phyloP scores from a whole-genome alignment of 2,329 filamentous ascomycete genomes.

The Boeremia lycopersici region DNA sequence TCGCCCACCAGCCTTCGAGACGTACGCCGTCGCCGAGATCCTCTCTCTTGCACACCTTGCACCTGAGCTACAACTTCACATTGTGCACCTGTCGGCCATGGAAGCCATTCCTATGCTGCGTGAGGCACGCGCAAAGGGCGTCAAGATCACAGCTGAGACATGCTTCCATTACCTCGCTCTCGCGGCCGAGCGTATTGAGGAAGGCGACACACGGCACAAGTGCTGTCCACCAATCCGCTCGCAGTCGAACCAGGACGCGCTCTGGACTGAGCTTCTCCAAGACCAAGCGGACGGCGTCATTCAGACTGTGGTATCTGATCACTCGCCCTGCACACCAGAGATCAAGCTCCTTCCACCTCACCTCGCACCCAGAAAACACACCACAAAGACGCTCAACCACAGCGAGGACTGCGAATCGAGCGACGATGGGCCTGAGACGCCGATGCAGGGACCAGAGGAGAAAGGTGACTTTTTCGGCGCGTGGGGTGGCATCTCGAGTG shows the following conservation, averaged over 20 bases:
- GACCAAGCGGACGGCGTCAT: slow-evolving; percentile 73
- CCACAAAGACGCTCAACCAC: slow-evolving; percentile 39
- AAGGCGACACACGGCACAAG: slow-evolving; percentile 91
- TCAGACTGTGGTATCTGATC: slow-evolving; percentile 89
- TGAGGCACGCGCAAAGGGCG: slow-evolving; percentile 71
- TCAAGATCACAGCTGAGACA: slow-evolving; percentile 91
- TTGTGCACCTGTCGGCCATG: slow-evolving; percentile 90
- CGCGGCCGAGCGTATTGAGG: slow-evolving; percentile 77
- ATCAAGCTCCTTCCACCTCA: slow-evolving; percentile 83
- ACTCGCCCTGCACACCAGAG: slow-evolving; percentile 94
- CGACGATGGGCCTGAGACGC: slow-evolving; percentile 37
- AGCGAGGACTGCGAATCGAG: slow-evolving; percentile 44
- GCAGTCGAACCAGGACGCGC: slow-evolving; percentile 77
- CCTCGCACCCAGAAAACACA: slow-evolving; percentile 59
- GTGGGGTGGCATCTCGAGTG: slow-evolving; percentile 95
- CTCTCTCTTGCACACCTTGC: slow-evolving; percentile 79
- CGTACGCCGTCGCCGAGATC: slow-evolving; percentile 86
- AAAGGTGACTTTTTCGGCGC: slow-evolving; percentile 90
- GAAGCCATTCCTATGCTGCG: slow-evolving; percentile 83
- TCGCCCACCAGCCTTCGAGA: slow-evolving; percentile 87
- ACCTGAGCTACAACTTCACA: slow-evolving; percentile 83
- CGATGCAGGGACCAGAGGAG: slow-evolving; percentile 47
- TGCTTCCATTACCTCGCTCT: slow-evolving; percentile 94
- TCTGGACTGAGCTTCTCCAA: slow-evolving; percentile 79
- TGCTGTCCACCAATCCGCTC: slow-evolving; percentile 92